Evolutionary conservation across 352 stramenopile species (phyloP), one percentile per base, ranked within the genome.

Genomic region (Phytophthora fragariae): DNA sequence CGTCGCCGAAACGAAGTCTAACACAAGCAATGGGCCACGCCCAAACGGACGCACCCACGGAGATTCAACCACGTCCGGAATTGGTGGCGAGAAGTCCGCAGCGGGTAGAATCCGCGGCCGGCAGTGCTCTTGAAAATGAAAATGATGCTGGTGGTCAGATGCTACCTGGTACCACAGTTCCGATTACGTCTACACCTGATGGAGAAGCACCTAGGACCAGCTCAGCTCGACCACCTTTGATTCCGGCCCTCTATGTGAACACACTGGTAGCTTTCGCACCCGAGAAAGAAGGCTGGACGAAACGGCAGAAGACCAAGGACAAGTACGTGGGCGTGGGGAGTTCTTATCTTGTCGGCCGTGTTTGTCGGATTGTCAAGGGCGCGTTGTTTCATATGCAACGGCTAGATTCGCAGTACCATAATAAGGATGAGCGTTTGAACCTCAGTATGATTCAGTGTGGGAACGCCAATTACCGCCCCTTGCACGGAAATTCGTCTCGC

Each of bases 331-430:
- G 47, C 12, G 66, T 73, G 2, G 41, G 53, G 3, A 58, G 39
- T 24, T 46, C 61, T 0, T 63, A 39, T 59, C 35, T 41, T 7
- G 35, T 41, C 3, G 35, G 35, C 2, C 35, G 35, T 5, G 35
- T 41, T 1, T 41, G 35, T 41, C 35, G 35, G 3, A 12, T 41
- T 3, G 3, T 41, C 35, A 41, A 70, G 12, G 54, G 44, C 1
- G 14, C 37, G 41, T 10, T 62, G 31, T 73, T 73, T 21, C 35
- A 68, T 3, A 21, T 73, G n/a, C 58, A 61, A 12, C 65, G 59
- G 53, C 19, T 73, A 5, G 59, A 73, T 21, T 60, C 53, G 0
- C 52, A 64, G 53, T 69, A 59, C 8, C 59, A 73, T 12, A 61
- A 21, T 10, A 55, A 39, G 7, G 19, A 41, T 41, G 35, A 41